Evolutionary conservation across 2,329 filamentous ascomycete genomes (phyloP).

Genomic region (Chaetothyriales sp.): DNA sequence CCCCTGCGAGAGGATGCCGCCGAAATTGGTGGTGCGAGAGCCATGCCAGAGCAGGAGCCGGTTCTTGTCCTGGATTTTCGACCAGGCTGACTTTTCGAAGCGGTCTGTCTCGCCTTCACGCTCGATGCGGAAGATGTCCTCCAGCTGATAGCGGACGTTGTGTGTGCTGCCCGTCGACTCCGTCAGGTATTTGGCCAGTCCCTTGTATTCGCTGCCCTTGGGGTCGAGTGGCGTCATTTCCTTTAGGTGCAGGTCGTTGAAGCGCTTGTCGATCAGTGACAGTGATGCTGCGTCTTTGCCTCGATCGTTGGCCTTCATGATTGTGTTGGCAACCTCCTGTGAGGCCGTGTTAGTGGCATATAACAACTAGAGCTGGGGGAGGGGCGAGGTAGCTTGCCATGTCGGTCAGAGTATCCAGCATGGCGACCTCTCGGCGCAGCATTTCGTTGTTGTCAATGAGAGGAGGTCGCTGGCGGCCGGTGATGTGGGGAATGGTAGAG

Average conservation of each 20-base stretch:
- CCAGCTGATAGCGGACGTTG: conserved; percentile 36
- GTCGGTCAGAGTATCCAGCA: conserved; percentile 67
- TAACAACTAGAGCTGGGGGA: background rate
- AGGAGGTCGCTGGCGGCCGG: conserved; percentile 42
- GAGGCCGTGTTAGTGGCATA: conserved; percentile 44
- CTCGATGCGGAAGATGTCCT: conserved; percentile 72
- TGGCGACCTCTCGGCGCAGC: conserved; percentile 63
- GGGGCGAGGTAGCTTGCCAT: conserved; percentile 40
- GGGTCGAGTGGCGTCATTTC: conserved; percentile 61
- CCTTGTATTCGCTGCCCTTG: conserved; percentile 47
- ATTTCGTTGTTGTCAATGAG: conserved; percentile 43
- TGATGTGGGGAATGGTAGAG: conserved; percentile 66
- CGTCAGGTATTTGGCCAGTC: conserved; percentile 53
- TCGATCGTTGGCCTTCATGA: conserved; percentile 55
- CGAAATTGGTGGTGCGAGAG: conserved; percentile 69
- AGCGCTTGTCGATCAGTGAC: conserved; percentile 59
- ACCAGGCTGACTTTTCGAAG: conserved; percentile 46
- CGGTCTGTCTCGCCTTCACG: conserved; percentile 57
- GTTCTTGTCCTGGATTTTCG: conserved; percentile 40
- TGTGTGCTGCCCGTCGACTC: conserved; percentile 58
- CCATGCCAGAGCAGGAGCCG: conserved; percentile 78
- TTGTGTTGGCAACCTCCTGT: conserved; percentile 63
- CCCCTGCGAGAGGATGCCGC: conserved; percentile 75
- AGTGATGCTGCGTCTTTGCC: conserved; percentile 38
- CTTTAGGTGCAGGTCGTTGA: conserved; percentile 53